Evolutionary conservation across 768 basidiomycete species (phyloP), one percentile per base, ranked within the genome.

Genomic region (Hericium erinaceus): DNA sequence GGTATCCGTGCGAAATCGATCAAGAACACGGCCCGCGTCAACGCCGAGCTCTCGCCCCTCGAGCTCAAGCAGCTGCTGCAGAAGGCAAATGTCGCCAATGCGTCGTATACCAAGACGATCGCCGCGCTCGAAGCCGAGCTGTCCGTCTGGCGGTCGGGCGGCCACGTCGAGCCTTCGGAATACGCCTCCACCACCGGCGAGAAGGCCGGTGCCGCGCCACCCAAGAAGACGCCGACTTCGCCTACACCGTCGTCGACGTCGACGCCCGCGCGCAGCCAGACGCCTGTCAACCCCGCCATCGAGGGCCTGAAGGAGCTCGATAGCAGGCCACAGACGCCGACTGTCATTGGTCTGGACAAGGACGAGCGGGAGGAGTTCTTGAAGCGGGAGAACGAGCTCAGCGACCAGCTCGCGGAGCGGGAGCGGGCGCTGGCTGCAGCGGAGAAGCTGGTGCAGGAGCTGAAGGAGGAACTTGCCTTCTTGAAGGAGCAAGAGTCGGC

Each of bases 1-100:
- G 97, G 97, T 77, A 98, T 98, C 69, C 92, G 97, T 62, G 95
- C 97, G n/a, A 99, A 99, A 74, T 91, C 92, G n/a, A 99, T 99
- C 83, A 98, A 98, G 90, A 99, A 99, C 73, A 92, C 90, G 60
- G 97, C 97, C 60, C 89, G 97, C 49, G 92, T 99, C 74, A 99
- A 99, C 71, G 93, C 94, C 55, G 97, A 99, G 71, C 81, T 99
- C 54, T 92, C 95, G 2, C 95, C 97, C 2, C 77, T 94, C 52
- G 97, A 99, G 67, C 88, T 99, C 74, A 99, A 98, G 70, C 85
- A 83, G 11, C 77, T 97, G 39, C 78, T 99, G 60, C 83, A 85
- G 66, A 97, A 95, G 73, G 89, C 95, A 0, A 87, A 95, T 62
- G 76, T 89, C 37, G 86, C 93, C 37, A 90, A 92, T 61, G 83